Evolutionary conservation across 352 stramenopile species (phyloP).

Genomic region (Globisporangium camurandrum): DNA sequence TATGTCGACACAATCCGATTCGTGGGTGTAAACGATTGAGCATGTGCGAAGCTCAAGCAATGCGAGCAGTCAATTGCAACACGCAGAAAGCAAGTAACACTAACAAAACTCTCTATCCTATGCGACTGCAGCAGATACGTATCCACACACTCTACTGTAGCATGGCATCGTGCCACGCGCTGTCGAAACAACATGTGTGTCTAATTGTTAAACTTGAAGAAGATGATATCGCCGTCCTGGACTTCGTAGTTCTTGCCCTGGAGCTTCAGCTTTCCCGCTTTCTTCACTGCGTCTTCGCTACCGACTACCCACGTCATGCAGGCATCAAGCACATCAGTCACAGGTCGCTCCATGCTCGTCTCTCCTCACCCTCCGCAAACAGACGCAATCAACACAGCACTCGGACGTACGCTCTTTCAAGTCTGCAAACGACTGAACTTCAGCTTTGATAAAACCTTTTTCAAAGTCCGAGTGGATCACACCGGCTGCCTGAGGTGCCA

Average conservation of each 20-base stretch:
- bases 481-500: conserved; percentile 96
- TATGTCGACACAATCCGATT: no score
- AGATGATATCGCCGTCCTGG: conserved; percentile 86
- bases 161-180: no score
- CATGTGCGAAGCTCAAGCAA: no score
- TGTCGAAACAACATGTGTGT: no score
- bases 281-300: conserved; percentile 83
- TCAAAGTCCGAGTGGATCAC: conserved; percentile 99
- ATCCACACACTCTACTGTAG: no score
- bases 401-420: conserved; percentile 81
- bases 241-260: conserved; percentile 90
- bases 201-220: conserved; percentile 93
- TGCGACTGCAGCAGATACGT: no score
- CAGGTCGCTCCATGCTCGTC: neutral
- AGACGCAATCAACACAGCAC: neutral
- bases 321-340: neutral
- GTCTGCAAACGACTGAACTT: conserved; percentile 85
- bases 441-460: conserved; percentile 98
- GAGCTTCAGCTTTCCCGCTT: conserved; percentile 84
- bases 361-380: neutral
- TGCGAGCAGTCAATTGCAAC: no score
- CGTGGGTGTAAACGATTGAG: no score
- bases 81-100: no score
- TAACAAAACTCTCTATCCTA: no score
- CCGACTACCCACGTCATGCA: conserved; percentile 32